Evolutionary conservation across 768 basidiomycete genomes (phyloP).

Genomic region (Russula sp.): DNA sequence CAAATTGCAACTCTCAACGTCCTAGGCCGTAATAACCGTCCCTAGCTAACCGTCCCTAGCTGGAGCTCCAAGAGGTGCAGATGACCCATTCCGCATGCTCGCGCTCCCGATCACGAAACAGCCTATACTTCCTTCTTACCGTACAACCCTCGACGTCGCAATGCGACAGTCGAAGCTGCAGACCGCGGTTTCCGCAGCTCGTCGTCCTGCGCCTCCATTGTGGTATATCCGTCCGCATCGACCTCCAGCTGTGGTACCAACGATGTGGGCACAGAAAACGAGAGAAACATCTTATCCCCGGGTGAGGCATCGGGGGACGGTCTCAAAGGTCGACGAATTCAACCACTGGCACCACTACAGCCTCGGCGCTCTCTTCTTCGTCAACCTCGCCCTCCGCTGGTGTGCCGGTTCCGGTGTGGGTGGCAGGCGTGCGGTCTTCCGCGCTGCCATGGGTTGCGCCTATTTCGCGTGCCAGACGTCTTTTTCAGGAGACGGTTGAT

Average conservation of each 20-base stretch:
- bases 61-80: slow-evolving; percentile 50
- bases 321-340: slow-evolving; percentile 34
- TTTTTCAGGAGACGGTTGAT: slow-evolving; percentile 87
- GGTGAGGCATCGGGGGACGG: slow-evolving; percentile 1
- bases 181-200: not conserved
- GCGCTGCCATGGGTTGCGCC: slow-evolving; percentile 46
- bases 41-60: not conserved
- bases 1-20: not conserved
- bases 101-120: slow-evolving; percentile 52
- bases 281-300: slow-evolving; percentile 34
- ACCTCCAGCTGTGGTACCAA: slow-evolving; percentile 20
- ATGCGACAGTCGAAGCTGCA: slow-evolving; percentile 8
- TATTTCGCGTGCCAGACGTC: slow-evolving; percentile 61
- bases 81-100: slow-evolving; percentile 67
- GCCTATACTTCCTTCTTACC: slow-evolving; percentile 51
- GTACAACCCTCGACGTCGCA: slow-evolving; percentile 58
- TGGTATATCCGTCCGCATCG: not conserved
- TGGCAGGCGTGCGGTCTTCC: slow-evolving; percentile 37
- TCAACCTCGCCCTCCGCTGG: slow-evolving; percentile 30
- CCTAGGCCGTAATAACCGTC: not conserved
- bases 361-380: slow-evolving; percentile 37
- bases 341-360: slow-evolving; percentile 27
- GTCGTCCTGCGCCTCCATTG: slow-evolving; percentile 21
- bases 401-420: slow-evolving; percentile 27
- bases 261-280: slow-evolving; percentile 46